A percentile compares a stretch with the other conserved stretches of the same genome.
Conservation (phyloP, 768 basidiomycete genomes). For the Crassisporium funariophilum region DNA sequence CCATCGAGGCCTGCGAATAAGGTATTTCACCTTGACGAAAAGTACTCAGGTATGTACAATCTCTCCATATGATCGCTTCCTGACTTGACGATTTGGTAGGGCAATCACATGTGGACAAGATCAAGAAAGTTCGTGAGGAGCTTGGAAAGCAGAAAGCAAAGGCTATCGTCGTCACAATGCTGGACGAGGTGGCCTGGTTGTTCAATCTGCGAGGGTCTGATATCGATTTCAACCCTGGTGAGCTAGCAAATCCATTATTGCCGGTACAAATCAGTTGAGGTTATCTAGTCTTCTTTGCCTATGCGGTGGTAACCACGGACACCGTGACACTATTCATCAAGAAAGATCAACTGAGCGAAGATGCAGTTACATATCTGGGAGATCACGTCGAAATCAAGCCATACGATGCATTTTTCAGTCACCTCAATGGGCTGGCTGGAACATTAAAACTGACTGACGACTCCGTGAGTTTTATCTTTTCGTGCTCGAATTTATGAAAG, state of each 20-base stretch:
- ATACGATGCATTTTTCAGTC: slow-evolving; percentile 68
- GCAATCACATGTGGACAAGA: slow-evolving; percentile 64
- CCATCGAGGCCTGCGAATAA: slow-evolving; percentile 69
- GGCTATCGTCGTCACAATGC: slow-evolving; percentile 80
- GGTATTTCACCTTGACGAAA: slow-evolving; percentile 69
- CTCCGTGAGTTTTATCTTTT: slow-evolving; percentile 26
- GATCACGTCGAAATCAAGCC: slow-evolving; percentile 63
- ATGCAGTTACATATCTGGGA: slow-evolving; percentile 50
- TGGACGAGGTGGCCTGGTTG: slow-evolving; percentile 95
- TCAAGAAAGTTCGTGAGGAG: slow-evolving; percentile 65
- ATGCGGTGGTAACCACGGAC: slow-evolving; percentile 71
- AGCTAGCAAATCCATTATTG: slow-evolving; percentile 6
- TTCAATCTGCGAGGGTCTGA: slow-evolving; percentile 93
- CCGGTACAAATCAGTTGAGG: neutral
- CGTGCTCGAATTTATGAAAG: neutral
- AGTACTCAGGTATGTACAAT: slow-evolving; percentile 63
- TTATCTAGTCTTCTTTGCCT: slow-evolving; percentile 83
- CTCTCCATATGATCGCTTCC: slow-evolving; percentile 5
- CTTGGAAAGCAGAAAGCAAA: slow-evolving; percentile 62
- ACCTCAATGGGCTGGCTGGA: slow-evolving; percentile 53
- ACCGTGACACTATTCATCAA: slow-evolving; percentile 73
- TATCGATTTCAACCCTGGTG: slow-evolving; percentile 80
- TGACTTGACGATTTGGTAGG: slow-evolving; percentile 37
- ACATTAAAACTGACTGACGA: slow-evolving; percentile 34
- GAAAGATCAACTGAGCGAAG: slow-evolving; percentile 47